Conservation (phyloP, 352 stramenopile genomes). For the Pythium plurisporium region DNA sequence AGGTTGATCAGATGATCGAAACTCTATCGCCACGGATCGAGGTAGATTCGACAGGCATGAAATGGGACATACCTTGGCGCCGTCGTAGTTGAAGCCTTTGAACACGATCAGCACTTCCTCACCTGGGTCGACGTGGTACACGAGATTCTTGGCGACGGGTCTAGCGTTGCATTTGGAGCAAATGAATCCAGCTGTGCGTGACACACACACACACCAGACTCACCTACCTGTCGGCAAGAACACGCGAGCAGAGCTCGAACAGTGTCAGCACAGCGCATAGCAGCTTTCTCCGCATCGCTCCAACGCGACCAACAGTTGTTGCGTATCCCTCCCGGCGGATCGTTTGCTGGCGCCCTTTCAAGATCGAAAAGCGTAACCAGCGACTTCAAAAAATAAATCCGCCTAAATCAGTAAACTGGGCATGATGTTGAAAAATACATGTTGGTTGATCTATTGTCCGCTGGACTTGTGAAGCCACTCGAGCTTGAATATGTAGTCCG, state of each 20-base stretch:
- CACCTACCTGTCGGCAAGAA: background rate
- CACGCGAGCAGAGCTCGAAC: background rate
- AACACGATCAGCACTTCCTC: conserved; percentile 78
- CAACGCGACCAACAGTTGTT: background rate
- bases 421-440: too few species aligned
- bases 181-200: background rate
- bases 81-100: conserved; percentile 68
- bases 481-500: conserved; percentile 8
- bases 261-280: background rate
- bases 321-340: too few species aligned
- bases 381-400: too few species aligned
- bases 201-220: background rate
- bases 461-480: conserved; percentile 3
- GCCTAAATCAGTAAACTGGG: too few species aligned
- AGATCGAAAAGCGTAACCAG: too few species aligned
- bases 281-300: background rate
- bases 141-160: conserved; percentile 59
- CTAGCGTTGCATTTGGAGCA: conserved; percentile 8
- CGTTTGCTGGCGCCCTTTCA: background rate
- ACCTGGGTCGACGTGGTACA: conserved; percentile 68
- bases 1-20: too few species aligned
- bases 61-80: conserved; percentile 30
- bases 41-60: background rate
- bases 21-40: background rate
- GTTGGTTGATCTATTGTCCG: too few species aligned